These are phyloP conservation scores for Parasarocladium wereldwijsianum DNA, from an alignment of 2,329 filamentous ascomycete species.

Conservation along the genomic window DNA sequence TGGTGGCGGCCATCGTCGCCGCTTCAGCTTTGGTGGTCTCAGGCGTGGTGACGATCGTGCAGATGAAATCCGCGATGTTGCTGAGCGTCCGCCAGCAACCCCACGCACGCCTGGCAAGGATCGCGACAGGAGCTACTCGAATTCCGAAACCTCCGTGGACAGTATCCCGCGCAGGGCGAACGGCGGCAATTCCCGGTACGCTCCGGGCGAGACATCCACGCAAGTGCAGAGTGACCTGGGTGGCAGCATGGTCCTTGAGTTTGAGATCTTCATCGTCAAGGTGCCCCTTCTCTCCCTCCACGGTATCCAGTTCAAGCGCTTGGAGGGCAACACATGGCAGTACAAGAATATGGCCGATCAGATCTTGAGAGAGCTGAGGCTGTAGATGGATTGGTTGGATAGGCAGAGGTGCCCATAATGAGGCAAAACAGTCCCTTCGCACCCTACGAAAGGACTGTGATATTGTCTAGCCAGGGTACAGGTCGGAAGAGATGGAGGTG, in stretches of 20 bases:
- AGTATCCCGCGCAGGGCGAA: slow-evolving; percentile 43
- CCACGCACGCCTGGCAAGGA: slow-evolving; percentile 29
- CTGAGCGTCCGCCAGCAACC: slow-evolving; percentile 21
- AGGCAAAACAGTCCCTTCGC: background rate
- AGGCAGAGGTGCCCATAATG: background rate
- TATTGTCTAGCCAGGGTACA: background rate
- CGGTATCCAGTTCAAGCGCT: slow-evolving; percentile 95
- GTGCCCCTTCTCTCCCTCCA: slow-evolving; percentile 85
- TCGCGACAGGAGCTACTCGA: slow-evolving; percentile 60
- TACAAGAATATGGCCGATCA: slow-evolving; percentile 98
- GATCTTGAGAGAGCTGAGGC: slow-evolving; percentile 71
- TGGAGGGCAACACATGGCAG: slow-evolving; percentile 92
- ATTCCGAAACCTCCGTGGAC: slow-evolving; percentile 75
- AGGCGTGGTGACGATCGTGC: slow-evolving; percentile 48
- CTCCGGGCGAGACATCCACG: slow-evolving; percentile 77
- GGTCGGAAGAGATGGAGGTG: too few relatives aligned
- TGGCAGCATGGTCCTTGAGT: slow-evolving; percentile 69
- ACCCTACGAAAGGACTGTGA: background rate
- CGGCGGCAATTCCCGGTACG: slow-evolving; percentile 35
- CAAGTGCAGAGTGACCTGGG: slow-evolving; percentile 85
- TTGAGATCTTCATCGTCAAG: slow-evolving; percentile 96
- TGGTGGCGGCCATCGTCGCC: slow-evolving; percentile 47
- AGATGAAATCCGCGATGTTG: slow-evolving; percentile 54
- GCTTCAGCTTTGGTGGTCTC: slow-evolving; percentile 70
- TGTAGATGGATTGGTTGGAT: too few relatives aligned